These are phyloP conservation scores for Amylocarpus encephaloides DNA, from an alignment of 2,329 filamentous ascomycete species.

Conservation along the genomic window DNA sequence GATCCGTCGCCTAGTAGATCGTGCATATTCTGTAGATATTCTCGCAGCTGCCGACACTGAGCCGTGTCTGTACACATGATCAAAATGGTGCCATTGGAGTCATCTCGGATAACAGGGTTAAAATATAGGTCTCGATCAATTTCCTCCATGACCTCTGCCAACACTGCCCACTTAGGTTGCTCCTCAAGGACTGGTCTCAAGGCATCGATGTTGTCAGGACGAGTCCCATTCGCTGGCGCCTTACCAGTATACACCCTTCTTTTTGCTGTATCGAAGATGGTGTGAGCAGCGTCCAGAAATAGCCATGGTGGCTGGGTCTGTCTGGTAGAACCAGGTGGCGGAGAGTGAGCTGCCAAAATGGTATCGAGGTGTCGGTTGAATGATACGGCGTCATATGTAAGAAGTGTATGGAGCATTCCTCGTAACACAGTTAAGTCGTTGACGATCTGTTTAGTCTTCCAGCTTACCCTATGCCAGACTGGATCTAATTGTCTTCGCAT, in stretches of 20 bases:
- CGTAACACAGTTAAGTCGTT: constrained; percentile 79
- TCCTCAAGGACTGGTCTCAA: constrained; percentile 83
- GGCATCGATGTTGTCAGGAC: constrained; percentile 25
- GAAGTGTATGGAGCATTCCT: constrained; percentile 71
- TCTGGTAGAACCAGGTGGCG: constrained; percentile 77
- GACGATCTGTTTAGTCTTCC: constrained; percentile 91
- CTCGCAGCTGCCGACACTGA: constrained; percentile 80
- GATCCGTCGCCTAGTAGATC: constrained; percentile 47
- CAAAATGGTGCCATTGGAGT: constrained; percentile 84
- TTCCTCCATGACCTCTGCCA: constrained; percentile 87
- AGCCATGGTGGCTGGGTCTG: constrained; percentile 94
- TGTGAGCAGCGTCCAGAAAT: constrained; percentile 90
- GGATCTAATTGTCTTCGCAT: constrained; percentile 87
- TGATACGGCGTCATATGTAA: constrained; percentile 83
- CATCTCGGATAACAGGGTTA: constrained; percentile 68
- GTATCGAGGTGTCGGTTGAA: constrained; percentile 93
- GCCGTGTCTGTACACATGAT: constrained; percentile 91
- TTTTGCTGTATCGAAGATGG: constrained; percentile 86
- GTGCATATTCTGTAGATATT: constrained; percentile 89
- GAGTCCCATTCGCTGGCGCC: constrained; percentile 31
- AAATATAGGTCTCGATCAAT: constrained; percentile 88
- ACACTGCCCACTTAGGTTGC: constrained; percentile 84
- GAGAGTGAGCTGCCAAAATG: constrained; percentile 83
- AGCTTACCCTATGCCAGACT: constrained; percentile 94
- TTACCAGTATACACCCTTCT: constrained; percentile 77